Evolutionary conservation across 768 basidiomycete species (phyloP).

Genomic region (Boletus vermiculosoides): DNA sequence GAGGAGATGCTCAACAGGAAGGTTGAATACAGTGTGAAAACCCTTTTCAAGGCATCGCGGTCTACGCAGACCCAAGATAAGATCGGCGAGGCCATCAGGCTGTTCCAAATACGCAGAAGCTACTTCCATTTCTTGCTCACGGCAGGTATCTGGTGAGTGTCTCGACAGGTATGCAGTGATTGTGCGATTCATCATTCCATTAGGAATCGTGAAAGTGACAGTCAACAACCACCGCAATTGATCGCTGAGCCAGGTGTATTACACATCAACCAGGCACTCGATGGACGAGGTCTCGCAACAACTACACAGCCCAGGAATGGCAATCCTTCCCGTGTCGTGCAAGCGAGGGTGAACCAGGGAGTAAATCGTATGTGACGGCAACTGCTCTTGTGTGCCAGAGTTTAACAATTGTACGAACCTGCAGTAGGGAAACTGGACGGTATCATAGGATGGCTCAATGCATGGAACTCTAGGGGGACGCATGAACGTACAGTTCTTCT

Average conservation of each 20-base stretch:
- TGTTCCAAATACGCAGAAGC: not conserved
- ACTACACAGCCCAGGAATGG: not conserved
- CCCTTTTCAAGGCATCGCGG: not conserved
- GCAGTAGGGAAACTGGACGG: not conserved
- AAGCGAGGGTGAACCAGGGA: not conserved
- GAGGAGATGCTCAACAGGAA: not conserved
- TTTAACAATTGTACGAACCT: not conserved
- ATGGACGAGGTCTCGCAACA: not conserved
- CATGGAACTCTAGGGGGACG: not conserved
- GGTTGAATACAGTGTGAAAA: not conserved
- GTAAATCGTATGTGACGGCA: not conserved
- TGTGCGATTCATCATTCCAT: not conserved
- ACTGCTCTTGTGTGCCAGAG: not conserved
- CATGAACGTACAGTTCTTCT: not conserved
- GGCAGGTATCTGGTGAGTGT: not conserved
- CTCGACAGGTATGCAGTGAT: not conserved
- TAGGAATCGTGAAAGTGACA: not conserved
- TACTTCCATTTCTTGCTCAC: not conserved
- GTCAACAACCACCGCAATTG: not conserved
- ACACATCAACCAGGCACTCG: not conserved
- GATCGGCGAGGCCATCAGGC: not conserved
- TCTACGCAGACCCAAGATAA: not conserved
- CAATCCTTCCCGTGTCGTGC: not conserved
- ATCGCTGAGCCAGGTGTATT: not conserved
- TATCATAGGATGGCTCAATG: not conserved